Evolutionary conservation across 2,329 filamentous ascomycete genomes (phyloP).

Genomic region (Pseudogymnoascus sp.): DNA sequence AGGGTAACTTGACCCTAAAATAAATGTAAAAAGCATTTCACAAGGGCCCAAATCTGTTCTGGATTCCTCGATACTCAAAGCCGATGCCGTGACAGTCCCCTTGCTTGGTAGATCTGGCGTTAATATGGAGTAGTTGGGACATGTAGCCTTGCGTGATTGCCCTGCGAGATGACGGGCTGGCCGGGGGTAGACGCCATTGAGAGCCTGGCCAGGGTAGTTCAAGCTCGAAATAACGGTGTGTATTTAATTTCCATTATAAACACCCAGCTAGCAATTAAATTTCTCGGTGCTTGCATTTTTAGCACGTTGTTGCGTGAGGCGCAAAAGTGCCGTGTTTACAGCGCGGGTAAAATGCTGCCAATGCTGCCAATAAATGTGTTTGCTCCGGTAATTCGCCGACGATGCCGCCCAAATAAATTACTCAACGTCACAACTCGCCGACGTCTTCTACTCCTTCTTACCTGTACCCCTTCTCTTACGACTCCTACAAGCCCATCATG

Average conservation of each 20-base stretch:
- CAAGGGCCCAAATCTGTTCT: neutral
- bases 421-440: neutral
- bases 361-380: neutral
- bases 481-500: neutral
- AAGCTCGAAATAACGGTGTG: neutral
- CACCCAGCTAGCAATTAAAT: neutral
- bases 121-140: neutral
- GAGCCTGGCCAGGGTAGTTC: neutral
- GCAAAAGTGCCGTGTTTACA: neutral
- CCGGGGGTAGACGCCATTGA: neutral
- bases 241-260: neutral
- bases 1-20: neutral
- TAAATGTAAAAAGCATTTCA: neutral
- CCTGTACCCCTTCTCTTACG: neutral
- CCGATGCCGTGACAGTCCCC: neutral
- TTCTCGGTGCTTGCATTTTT: neutral
- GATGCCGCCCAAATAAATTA: conserved; percentile 1
- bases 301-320: neutral
- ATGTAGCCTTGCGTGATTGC: neutral
- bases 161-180: neutral
- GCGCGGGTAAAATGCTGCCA: neutral
- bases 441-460: neutral
- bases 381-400: conserved; percentile 5
- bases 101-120: neutral
- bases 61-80: neutral